These are phyloP conservation scores for Brasenia schreberi DNA, from an alignment of 164 flowering plant genomes.

Conservation along the genomic window DNA sequence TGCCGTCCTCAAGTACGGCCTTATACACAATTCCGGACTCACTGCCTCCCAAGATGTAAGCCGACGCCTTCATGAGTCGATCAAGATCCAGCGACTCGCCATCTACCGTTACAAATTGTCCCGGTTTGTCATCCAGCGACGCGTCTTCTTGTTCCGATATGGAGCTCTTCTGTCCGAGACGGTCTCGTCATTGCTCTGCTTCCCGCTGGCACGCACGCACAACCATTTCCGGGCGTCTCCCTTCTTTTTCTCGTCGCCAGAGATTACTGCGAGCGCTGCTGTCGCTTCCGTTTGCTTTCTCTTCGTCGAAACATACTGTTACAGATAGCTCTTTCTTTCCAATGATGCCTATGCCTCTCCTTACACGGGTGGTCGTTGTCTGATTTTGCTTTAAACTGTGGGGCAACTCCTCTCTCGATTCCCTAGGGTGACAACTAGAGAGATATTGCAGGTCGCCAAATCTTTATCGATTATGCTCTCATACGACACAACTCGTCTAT, in stretches of 20 bases:
- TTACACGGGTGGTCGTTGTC: too few relatives aligned
- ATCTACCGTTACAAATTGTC: constrained; percentile 11
- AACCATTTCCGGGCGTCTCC: neutral
- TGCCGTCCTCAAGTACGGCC: constrained; percentile 68
- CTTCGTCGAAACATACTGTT: too few relatives aligned
- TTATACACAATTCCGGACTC: constrained; percentile 90
- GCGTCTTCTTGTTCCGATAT: neutral
- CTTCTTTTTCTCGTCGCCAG: neutral
- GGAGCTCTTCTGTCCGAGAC: neutral
- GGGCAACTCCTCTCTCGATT: too few relatives aligned
- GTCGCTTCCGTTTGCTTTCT: constrained; percentile 2
- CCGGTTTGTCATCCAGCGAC: neutral
- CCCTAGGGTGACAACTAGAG: too few relatives aligned
- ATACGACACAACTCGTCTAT: too few relatives aligned
- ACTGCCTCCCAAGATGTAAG: constrained; percentile 79
- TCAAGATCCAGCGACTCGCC: constrained; percentile 55
- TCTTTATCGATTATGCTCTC: too few relatives aligned
- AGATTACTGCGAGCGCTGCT: neutral
- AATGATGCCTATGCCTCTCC: too few relatives aligned
- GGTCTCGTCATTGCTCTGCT: neutral
- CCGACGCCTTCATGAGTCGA: constrained; percentile 77
- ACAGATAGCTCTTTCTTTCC: too few relatives aligned
- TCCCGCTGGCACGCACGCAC: neutral
- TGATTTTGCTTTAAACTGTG: too few relatives aligned
- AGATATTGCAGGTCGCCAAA: too few relatives aligned